Base-by-base conservation (phyloP, 441 rosid genomes). In the Gossypium trilobum region DNA sequence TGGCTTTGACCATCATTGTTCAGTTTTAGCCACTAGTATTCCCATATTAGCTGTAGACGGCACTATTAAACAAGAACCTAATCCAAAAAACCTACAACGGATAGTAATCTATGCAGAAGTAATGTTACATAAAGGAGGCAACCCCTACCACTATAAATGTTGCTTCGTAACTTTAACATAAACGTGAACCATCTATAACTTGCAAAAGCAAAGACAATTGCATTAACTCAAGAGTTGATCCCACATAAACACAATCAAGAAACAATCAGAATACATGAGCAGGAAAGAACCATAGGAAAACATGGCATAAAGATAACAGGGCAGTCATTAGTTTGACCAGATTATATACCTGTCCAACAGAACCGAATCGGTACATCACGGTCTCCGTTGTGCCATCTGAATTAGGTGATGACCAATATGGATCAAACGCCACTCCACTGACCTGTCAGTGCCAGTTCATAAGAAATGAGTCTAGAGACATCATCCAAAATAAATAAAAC, bases 351-450 rank as follows among this genome's bases (percentile, higher is more conserved):
- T 92, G 99, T 78, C 97, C 98, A 78, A 95, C 98, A 19, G 99
- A 95, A 60, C 99, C 99, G 81, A 95, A 92, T 57, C 98, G 92
- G 73, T 91, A 92, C 87, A 95, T 87, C 74, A 95, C 81, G 29
- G 85, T 81, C 81, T 95, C 98, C 42, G 82, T 89, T 5, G 91
- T 77, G 73, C 94, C 96, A 70, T 90, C 96, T 4, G 97, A 79
- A 81, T 83, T 89, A 72, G 95, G 98, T 20, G 93, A 77, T 57
- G 97, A 86, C 97, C 96, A 92, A 78, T 88, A 87, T n/a, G 97
- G 86, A 91, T 95, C 99, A 83, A 95, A 95, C 16, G 98, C 95
- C 73, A 95, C 99, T 81, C 97, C 99, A 74, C 99, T 92, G 31
- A 92, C 99, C 99, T 95, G 95, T 63, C 80, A 80, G 42, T 70